Percentiles rank a stretch among this genome's conserved stretches.
phyloP scores from a whole-genome alignment of 441 rosid species.

The Daphne laureola region DNA sequence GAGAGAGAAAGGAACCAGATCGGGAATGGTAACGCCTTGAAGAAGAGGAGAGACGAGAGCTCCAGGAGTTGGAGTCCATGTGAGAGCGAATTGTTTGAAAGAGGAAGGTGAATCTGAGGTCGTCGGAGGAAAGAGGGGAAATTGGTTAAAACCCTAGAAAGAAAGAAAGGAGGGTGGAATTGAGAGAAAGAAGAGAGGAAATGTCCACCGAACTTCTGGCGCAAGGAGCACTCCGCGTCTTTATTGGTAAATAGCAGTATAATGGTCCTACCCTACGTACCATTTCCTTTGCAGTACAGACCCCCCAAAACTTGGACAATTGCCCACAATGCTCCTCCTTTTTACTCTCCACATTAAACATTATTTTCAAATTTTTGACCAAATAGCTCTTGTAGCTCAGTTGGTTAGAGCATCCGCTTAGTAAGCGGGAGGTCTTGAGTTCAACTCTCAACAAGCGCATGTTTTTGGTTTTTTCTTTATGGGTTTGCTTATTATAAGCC shows the following conservation, averaged over 20 bases:
- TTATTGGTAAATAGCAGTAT: no score
- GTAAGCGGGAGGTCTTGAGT: constrained; percentile 99
- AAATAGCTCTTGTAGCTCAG: constrained; percentile 81
- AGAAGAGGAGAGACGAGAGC: constrained; percentile 29
- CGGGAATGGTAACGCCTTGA: constrained; percentile 40
- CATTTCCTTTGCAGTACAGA: background rate
- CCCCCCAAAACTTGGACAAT: background rate
- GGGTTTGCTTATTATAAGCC: no score
- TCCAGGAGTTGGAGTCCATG: constrained; percentile 39
- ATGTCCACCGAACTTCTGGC: constrained; percentile 18
- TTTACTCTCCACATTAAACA: no score
- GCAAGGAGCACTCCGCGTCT: background rate
- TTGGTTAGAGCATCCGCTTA: constrained; percentile 99
- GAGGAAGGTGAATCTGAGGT: constrained; percentile 1
- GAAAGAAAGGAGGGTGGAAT: constrained; percentile 5
- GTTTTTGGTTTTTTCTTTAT: no score
- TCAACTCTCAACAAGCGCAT: constrained; percentile 86
- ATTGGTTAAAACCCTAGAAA: background rate
- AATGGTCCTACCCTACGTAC: background rate
- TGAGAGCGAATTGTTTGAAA: background rate
- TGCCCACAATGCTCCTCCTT: background rate
- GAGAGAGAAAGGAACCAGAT: constrained; percentile 28
- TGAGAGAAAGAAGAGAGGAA: constrained; percentile 1
- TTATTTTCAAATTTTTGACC: no score
- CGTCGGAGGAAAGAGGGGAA: background rate